Conservation (phyloP, 352 stramenopile species). For the Pelagophyceae sp. region DNA sequence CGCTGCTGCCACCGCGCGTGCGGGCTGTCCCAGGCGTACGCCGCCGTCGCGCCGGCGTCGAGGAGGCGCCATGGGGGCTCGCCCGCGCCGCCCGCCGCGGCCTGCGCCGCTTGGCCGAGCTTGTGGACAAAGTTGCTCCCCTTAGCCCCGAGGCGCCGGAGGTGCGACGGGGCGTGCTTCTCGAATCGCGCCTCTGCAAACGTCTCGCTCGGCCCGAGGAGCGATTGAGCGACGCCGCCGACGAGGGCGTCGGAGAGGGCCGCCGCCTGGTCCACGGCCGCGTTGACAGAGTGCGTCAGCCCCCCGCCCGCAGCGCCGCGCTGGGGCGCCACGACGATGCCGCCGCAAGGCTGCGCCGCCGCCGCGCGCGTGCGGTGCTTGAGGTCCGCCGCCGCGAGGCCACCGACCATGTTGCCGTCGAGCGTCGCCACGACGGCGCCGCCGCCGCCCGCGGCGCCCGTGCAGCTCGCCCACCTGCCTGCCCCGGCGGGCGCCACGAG, state of each 20-base stretch:
- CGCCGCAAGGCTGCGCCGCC: not conserved
- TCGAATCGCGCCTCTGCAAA: not conserved
- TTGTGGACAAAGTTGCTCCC: not conserved
- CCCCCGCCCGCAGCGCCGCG: not conserved
- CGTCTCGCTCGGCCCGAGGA: not conserved
- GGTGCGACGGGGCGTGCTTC: not conserved
- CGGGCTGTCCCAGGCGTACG: constrained; percentile 8
- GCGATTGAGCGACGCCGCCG: not conserved
- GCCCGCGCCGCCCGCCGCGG: not conserved
- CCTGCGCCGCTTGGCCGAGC: not conserved
- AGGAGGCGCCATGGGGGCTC: not conserved
- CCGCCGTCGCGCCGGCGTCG: not conserved
- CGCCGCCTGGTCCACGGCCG: not conserved
- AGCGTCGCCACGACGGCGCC: not conserved
- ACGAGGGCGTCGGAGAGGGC: not conserved
- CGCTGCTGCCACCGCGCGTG: not conserved
- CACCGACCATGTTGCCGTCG: not conserved
- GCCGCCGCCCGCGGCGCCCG: not conserved
- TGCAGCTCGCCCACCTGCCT: not conserved
- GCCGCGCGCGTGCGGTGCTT: not conserved
- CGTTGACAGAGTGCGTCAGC: not conserved
- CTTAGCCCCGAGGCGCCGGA: not conserved
- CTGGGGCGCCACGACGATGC: not conserved
- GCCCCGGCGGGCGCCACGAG: too few species aligned
- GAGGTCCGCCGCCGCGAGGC: not conserved